These are phyloP conservation scores for Wickerhamiella vanderwaltii DNA, from an alignment of 805 yeast genomes.

Conservation along the genomic window DNA sequence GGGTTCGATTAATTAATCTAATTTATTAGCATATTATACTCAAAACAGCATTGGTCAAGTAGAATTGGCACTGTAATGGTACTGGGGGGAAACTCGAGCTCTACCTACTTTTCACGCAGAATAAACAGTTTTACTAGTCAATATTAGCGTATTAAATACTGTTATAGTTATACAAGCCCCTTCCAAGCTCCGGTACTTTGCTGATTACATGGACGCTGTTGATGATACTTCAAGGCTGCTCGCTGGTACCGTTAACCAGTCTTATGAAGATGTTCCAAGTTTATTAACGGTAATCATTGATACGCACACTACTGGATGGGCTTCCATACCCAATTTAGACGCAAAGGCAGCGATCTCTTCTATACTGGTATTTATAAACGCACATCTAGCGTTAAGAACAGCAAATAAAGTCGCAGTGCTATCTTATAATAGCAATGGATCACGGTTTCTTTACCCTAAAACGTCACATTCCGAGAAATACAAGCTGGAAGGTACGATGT, in stretches of 20 bases:
- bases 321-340: conserved; percentile 25
- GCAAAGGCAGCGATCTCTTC: conserved; percentile 51
- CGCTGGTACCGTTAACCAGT: conserved; percentile 10
- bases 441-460: conserved; percentile 57
- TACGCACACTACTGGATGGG: conserved; percentile 63
- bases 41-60: too few relatives aligned
- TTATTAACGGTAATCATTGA: conserved; percentile 69
- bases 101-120: too few relatives aligned
- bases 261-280: conserved; percentile 61
- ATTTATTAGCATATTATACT: neutral
- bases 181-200: too few relatives aligned
- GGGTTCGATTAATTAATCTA: conserved; percentile 7
- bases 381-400: conserved; percentile 75
- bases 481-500: conserved; percentile 39
- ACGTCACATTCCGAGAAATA: neutral
- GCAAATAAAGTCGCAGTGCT: conserved; percentile 75
- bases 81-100: too few relatives aligned
- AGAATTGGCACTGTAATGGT: too few relatives aligned
- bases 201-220: conserved; percentile 26
- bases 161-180: too few relatives aligned
- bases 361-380: conserved; percentile 65
- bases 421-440: conserved; percentile 59
- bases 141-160: too few relatives aligned
- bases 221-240: conserved; percentile 26
- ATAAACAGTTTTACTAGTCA: too few relatives aligned